phyloP scores from a whole-genome alignment of 257 asterid species.

The Vinca minor region DNA sequence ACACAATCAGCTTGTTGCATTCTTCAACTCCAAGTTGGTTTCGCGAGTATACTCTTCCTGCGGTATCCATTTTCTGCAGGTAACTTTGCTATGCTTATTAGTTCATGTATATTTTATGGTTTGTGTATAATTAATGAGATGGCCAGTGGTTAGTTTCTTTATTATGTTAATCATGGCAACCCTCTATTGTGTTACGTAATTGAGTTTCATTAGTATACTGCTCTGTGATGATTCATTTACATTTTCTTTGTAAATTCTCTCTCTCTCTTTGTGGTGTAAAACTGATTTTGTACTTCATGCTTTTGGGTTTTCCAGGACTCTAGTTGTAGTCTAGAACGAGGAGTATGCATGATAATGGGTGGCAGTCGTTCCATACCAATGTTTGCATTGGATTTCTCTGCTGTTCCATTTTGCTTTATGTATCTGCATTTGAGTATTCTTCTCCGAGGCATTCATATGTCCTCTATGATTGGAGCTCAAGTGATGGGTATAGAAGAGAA shows the following conservation, averaged over 20 bases:
- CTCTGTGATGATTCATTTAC: neutral
- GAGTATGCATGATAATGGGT: conserved; percentile 49
- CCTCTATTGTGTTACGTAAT: too few species aligned
- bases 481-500: conserved; percentile 16
- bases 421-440: conserved; percentile 41
- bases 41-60: conserved; percentile 35
- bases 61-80: conserved; percentile 64
- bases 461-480: conserved; percentile 22
- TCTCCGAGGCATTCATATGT: conserved; percentile 29
- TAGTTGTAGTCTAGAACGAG: conserved; percentile 23
- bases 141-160: too few species aligned
- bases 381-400: conserved; percentile 48
- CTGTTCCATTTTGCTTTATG: conserved; percentile 56
- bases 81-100: conserved; percentile 15
- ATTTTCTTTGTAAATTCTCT: neutral
- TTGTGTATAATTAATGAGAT: too few species aligned
- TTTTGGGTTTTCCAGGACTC: conserved; percentile 41
- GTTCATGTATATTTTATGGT: too few species aligned
- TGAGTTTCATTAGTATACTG: neutral
- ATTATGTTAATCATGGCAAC: too few species aligned
- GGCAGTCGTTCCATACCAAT: conserved; percentile 39
- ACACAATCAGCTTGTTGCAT: conserved; percentile 33
- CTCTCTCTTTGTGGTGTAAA: neutral
- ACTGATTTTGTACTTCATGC: neutral
- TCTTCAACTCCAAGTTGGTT: conserved; percentile 44